Percentiles rank a stretch among this genome's conserved stretches.
Evolutionary conservation across 352 stramenopile genomes (phyloP).

Genomic region (Peronospora belbahrii): DNA sequence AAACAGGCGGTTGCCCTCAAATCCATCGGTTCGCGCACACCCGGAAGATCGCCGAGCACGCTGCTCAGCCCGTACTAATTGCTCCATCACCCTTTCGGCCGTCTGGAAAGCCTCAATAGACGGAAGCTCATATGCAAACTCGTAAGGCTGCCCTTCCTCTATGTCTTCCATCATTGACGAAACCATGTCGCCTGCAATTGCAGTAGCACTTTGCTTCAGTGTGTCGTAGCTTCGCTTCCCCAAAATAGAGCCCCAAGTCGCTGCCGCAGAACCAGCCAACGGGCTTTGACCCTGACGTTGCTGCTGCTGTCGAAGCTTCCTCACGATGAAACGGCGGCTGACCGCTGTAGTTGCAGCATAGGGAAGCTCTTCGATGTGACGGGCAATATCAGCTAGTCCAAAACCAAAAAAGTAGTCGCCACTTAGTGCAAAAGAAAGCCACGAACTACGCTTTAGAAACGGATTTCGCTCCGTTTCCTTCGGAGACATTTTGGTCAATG

Average conservation of each 20-base stretch:
- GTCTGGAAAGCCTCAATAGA: conserved; percentile 62
- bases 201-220: conserved; percentile 16
- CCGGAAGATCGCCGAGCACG: conserved; percentile 79
- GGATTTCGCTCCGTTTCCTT: conserved; percentile 43
- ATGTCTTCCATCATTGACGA: conserved; percentile 13
- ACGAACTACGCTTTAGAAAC: conserved; percentile 67
- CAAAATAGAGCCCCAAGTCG: conserved; percentile 14
- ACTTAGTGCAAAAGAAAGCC: conserved; percentile 71
- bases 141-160: conserved; percentile 52
- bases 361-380: conserved; percentile 64
- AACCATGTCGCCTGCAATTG: conserved; percentile 5
- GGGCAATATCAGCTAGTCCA: conserved; percentile 50
- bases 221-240: conserved; percentile 24
- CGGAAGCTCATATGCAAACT: conserved; percentile 82
- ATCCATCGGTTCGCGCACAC: conserved; percentile 81
- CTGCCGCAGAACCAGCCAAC: conserved; percentile 18
- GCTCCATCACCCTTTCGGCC: conserved; percentile 75
- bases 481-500: background rate
- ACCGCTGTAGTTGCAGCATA: conserved; percentile 66
- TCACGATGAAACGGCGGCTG: conserved; percentile 33
- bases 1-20: conserved; percentile 52
- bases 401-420: conserved; percentile 83
- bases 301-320: conserved; percentile 33
- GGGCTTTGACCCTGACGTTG: conserved; percentile 33
- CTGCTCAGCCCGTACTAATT: conserved; percentile 70